Conservation (phyloP, 306 rosid genomes). For the Cucurbita pepo region DNA sequence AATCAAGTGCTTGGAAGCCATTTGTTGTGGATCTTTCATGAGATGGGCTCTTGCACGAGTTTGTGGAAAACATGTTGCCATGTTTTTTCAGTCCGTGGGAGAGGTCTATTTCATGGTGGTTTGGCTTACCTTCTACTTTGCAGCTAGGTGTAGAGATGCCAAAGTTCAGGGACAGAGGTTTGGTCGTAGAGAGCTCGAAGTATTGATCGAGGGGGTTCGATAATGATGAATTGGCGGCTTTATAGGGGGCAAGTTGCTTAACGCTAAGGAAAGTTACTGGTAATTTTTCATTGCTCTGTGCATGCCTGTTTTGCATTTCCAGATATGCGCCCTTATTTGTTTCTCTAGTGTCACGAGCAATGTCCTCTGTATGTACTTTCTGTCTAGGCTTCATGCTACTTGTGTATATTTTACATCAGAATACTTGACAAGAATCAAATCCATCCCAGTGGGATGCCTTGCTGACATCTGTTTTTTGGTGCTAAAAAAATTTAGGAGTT, state of each 20-base stretch:
- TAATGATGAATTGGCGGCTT: conserved; percentile 25
- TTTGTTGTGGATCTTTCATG: conserved; percentile 51
- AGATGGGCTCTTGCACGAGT: conserved; percentile 41
- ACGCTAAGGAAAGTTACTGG: conserved; percentile 28
- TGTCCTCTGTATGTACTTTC: conserved; percentile 39
- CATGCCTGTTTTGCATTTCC: conserved; percentile 29
- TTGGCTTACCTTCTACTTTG: conserved; percentile 78
- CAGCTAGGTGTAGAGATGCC: conserved; percentile 58
- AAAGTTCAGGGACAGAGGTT: conserved; percentile 47
- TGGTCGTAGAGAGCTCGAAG: conserved; percentile 61
- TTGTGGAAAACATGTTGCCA: conserved; percentile 46
- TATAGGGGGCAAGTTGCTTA: conserved; percentile 20
- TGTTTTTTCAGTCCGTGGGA: conserved; percentile 62
- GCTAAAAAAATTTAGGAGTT: neutral
- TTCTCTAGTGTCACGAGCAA: conserved; percentile 30
- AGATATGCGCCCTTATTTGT: conserved; percentile 26
- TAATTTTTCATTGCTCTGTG: conserved; percentile 28
- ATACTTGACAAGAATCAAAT: conserved; percentile 45
- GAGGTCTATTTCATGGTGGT: conserved; percentile 92
- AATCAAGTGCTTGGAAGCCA: conserved; percentile 64
- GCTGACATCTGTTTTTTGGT: conserved; percentile 3
- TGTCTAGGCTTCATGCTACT: conserved; percentile 42
- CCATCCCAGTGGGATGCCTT: neutral
- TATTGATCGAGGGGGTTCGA: conserved; percentile 51
- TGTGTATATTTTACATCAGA: conserved; percentile 52